phyloP scores from a whole-genome alignment of 371 early-diverging fungal genomes.

The Chytridium lagenaria region DNA sequence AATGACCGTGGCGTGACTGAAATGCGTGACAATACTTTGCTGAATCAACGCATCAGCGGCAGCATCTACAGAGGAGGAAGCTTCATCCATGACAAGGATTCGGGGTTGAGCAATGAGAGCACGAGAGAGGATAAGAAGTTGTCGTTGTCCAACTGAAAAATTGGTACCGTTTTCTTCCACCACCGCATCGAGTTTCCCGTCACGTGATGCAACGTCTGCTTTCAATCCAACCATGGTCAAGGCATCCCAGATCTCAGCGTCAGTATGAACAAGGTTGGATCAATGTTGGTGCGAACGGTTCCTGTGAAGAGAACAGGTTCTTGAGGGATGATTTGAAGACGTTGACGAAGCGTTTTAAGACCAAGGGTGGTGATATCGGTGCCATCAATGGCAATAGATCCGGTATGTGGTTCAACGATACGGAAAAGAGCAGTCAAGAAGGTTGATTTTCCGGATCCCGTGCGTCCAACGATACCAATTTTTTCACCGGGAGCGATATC shows the following conservation, averaged over 20 bases:
- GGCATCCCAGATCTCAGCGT: constrained; percentile 82
- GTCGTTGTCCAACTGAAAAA: constrained; percentile 58
- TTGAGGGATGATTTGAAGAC: constrained; percentile 68
- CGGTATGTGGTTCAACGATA: constrained; percentile 45
- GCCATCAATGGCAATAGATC: constrained; percentile 57
- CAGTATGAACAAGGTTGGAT: constrained; percentile 71
- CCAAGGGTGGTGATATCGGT: constrained; percentile 43
- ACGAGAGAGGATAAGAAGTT: constrained; percentile 55
- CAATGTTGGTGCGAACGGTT: constrained; percentile 78
- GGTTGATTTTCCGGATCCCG: constrained; percentile 62
- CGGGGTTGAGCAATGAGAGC: constrained; percentile 46
- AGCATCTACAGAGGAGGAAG: constrained; percentile 19
- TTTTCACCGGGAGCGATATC: constrained; percentile 69
- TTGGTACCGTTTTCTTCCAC: constrained; percentile 42
- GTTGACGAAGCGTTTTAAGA: constrained; percentile 58
- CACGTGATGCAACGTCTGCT: constrained; percentile 24
- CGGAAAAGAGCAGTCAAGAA: constrained; percentile 45
- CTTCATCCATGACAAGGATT: constrained; percentile 62
- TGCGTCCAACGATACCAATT: constrained; percentile 78
- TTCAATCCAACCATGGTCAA: neutral
- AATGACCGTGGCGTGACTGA: constrained; percentile 63
- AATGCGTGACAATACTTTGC: constrained; percentile 63
- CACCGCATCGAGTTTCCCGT: constrained; percentile 36
- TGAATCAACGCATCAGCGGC: constrained; percentile 65
- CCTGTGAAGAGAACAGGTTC: constrained; percentile 71